Base-by-base conservation (phyloP, 1,139 yeast genomes). In the Pichia sp. region DNA sequence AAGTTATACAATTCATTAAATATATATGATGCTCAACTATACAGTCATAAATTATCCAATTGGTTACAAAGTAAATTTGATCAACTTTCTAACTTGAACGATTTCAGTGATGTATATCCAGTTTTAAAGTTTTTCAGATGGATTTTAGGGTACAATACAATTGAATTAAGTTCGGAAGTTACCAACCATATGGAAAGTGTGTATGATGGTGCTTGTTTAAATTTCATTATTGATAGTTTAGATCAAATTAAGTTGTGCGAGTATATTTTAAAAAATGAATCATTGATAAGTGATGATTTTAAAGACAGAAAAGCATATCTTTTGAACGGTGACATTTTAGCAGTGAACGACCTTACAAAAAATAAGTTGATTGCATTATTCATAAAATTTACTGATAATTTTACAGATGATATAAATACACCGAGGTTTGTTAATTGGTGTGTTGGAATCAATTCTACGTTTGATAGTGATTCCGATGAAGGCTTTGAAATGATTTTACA, bases 51-150 rank as follows among this genome's bases (percentile, higher is more conserved):
- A 51, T 62, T 78, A 1, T 61, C 70, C 5, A 68, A 71, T 19
- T 84, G 89, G 89, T 45, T 81, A 5, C 46, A 69, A 0, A 65
- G 75, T 0, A 79, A 76, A 58, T 75, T 80, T 76, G 61, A 60
- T 19, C 65, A 66, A 18, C 27, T 67, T 11, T 16, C 46, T 3
- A 43, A 44, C 7, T 9, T 58, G 1, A 27, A 36, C 0, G 28
- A 54, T 5, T 46, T 55, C 0, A 47, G 53, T n/a, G 66, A 66
- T 19, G 60, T 65, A 34, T 34, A 55, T 10, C 19, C 55, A 1
- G 56, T 77, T 18, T 66, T 71, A n/a, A 53, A 59, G 9, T 73
- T 79, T 53, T 39, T 77, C 14, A 58, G 67, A 2, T 81, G 85
- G 84, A 42, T 77, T 14, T 60, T 71, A 47, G 76, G 74, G n/a